A percentile compares a stretch with the other conserved stretches of the same genome.
Conservation (phyloP, 306 rosid genomes). For the Vigna unguiculata region DNA sequence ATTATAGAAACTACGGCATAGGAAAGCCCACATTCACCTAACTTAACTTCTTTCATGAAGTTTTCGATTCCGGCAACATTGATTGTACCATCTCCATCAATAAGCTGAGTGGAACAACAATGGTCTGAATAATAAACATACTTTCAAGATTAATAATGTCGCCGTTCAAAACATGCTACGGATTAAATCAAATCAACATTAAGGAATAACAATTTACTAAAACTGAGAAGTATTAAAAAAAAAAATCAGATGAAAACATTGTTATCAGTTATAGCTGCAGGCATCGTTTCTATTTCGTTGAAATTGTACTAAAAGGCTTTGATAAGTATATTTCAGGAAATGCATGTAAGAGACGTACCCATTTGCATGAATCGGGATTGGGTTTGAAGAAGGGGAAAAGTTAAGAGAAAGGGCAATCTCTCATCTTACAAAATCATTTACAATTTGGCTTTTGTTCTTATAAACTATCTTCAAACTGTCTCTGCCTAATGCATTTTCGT, state of each 20-base stretch:
- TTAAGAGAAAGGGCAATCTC: slow-evolving; percentile 42
- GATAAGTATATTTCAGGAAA: background rate
- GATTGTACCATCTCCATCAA: slow-evolving; percentile 88
- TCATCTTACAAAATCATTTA: background rate
- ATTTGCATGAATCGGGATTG: slow-evolving; percentile 44
- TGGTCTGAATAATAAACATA: slow-evolving; percentile 49
- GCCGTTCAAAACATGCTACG: slow-evolving; percentile 31
- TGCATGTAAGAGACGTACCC: slow-evolving; percentile 54
- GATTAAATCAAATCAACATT: slow-evolving; percentile 36
- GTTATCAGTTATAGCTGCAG: slow-evolving; percentile 12
- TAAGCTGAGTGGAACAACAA: slow-evolving; percentile 79
- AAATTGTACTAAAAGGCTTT: background rate
- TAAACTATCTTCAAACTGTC: slow-evolving; percentile 46
- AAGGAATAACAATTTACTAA: slow-evolving; percentile 35
- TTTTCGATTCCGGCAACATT: slow-evolving; percentile 70
- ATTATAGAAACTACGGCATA: slow-evolving; percentile 88
- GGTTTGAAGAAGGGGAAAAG: background rate
- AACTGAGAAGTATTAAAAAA: slow-evolving; percentile 25
- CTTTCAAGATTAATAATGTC: slow-evolving; percentile 30
- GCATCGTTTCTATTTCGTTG: background rate
- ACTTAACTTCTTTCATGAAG: slow-evolving; percentile 72
- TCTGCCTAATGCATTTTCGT: slow-evolving; percentile 17
- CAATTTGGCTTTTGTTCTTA: slow-evolving; percentile 15
- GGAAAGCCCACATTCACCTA: slow-evolving; percentile 86
- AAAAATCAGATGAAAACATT: slow-evolving; percentile 38